Base-by-base conservation (phyloP, 116 monocot species). In the Dioscorea cayenensis region DNA sequence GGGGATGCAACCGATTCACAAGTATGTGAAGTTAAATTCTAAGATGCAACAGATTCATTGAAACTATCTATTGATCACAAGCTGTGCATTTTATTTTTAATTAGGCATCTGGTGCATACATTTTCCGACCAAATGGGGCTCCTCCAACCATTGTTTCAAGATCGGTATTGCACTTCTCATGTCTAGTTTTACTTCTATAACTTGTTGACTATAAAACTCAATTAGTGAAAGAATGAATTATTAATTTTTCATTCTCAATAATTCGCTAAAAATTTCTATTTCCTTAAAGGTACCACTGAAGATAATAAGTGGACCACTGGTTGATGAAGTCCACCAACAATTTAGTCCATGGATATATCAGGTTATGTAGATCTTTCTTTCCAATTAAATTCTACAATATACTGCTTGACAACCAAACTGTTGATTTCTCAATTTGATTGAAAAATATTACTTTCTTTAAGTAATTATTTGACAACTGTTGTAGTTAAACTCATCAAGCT, bases 291-390 rank as follows among this genome's bases (percentile, higher is more conserved):
- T 82, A 63, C 66, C 76, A 29, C 58, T 92, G 62, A 86, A 86
- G 71, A 65, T 89, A 50, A 80, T 78, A 36, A 76, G 75, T 64
- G 92, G 92, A 50, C 76, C 84, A 37, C 49, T 92, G 37, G 86
- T 92, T 76, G 82, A 92, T 77, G 92, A 92, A 89, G 84, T 92
- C 29, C 72, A 86, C 66, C 92, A 92, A 63, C 84, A 86, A 63
- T 92, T 92, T 73, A 83, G 78, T 59, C 71, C 92, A 43, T 92
- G 92, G 92, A 86, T 92, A 72, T 78, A 80, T 80, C 92, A 92
- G 92, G 92, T 92, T 38, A 19, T 66, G 55, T 35, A 29, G 50
- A 50, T 8, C 65, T 14, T 35, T 12, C 9, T 65, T 65, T 19
- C 32, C 32, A 14, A 55, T 55, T 55, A n/a, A 55, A 16, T 18